These are phyloP conservation scores for Paramecium octaurelia DNA, from an alignment of 73 alveolate species.

Conservation along the genomic window DNA sequence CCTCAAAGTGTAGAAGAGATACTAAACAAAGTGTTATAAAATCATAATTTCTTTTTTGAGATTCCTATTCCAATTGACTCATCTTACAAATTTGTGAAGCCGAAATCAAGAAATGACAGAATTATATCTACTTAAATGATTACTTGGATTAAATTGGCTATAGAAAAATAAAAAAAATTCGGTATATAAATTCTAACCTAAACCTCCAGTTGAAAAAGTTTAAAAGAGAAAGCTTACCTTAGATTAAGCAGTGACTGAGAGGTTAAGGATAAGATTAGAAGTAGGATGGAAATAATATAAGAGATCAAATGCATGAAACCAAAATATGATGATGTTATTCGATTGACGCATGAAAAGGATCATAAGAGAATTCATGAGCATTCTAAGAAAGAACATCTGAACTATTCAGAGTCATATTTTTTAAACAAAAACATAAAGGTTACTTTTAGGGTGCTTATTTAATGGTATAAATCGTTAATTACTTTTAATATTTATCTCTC, in stretches of 20 bases:
- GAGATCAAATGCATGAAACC: not conserved
- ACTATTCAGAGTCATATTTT: not conserved
- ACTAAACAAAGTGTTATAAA: not conserved
- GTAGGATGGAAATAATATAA: not conserved
- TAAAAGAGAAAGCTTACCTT: not conserved
- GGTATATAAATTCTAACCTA: not conserved
- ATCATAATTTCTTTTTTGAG: not conserved
- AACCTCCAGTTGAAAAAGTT: not conserved
- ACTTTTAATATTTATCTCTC: not conserved
- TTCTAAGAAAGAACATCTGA: not conserved
- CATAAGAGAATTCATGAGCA: not conserved
- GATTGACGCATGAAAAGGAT: not conserved
- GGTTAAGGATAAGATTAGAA: not conserved
- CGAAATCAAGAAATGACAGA: not conserved
- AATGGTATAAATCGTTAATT: not conserved
- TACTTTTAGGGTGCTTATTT: not conserved
- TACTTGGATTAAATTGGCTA: constrained; percentile 17
- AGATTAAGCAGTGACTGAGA: not conserved
- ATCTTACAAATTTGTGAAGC: not conserved
- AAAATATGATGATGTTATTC: not conserved
- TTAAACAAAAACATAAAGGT: not conserved
- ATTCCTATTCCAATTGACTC: not conserved
- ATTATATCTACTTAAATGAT: not conserved
- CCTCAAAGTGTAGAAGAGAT: not conserved
- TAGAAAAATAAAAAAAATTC: not conserved